Conservation (phyloP, 2,329 filamentous ascomycete genomes). For the Keithomyces neogunnii region DNA sequence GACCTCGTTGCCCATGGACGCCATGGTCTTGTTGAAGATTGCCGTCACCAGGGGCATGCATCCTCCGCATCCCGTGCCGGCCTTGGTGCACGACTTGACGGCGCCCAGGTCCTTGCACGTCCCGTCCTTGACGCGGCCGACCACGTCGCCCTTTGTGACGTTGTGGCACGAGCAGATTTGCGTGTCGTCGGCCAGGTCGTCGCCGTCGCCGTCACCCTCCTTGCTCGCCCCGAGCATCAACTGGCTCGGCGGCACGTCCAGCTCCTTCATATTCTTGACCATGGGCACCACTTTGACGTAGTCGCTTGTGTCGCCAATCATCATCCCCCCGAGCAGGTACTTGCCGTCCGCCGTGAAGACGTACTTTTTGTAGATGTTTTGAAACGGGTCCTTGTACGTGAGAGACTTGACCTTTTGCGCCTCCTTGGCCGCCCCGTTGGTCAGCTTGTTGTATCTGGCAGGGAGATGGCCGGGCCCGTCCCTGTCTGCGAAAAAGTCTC, state of each 20-base stretch:
- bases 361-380: slow-evolving; percentile 88
- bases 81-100: slow-evolving; percentile 85
- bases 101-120: slow-evolving; percentile 74
- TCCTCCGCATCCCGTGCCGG: slow-evolving; percentile 82
- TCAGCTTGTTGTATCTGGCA: slow-evolving; percentile 34
- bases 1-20: slow-evolving; percentile 75
- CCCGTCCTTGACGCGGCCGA: slow-evolving; percentile 63
- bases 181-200: slow-evolving; percentile 74
- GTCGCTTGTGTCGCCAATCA: slow-evolving; percentile 88
- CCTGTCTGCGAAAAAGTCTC: slow-evolving; percentile 85
- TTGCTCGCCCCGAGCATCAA: slow-evolving; percentile 74
- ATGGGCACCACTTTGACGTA: slow-evolving; percentile 84
- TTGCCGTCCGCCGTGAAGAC: slow-evolving; percentile 85
- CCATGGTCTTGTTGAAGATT: slow-evolving; percentile 87
- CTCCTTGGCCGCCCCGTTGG: slow-evolving; percentile 2
- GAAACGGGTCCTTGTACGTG: slow-evolving; percentile 83
- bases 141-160: slow-evolving; percentile 76
- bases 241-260: slow-evolving; percentile 71
- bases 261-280: slow-evolving; percentile 72
- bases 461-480: slow-evolving; percentile 75
- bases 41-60: slow-evolving; percentile 82
- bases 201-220: slow-evolving; percentile 55
- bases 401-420: slow-evolving; percentile 59
- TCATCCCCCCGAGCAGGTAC: slow-evolving; percentile 89
- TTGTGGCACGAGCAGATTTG: slow-evolving; percentile 94